Evolutionary conservation across 2,329 filamentous ascomycete species (phyloP).

Genomic region (Ceratocystiopsis minuta): DNA sequence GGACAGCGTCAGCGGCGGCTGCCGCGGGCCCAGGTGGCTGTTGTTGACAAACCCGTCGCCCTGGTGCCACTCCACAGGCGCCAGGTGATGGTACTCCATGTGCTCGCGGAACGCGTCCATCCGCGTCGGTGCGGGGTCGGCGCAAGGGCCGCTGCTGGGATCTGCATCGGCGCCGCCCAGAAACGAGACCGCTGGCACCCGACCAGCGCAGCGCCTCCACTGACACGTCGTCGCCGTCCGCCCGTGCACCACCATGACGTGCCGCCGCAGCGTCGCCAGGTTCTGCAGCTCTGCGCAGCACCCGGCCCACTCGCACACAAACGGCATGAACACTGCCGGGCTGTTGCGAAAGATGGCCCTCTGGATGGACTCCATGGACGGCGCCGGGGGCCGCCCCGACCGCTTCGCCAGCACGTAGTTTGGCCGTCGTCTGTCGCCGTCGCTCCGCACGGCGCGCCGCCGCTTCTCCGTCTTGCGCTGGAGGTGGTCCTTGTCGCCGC

Average conservation of each 20-base stretch:
- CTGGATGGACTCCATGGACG: constrained; percentile 12
- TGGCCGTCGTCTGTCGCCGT: neutral
- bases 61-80: constrained; percentile 35
- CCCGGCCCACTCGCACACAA: constrained; percentile 39
- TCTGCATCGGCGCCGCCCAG: constrained; percentile 8
- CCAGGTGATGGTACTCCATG: constrained; percentile 34
- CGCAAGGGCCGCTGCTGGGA: neutral
- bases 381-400: constrained; percentile 24
- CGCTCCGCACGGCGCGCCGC: neutral
- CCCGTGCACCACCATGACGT: constrained; percentile 33
- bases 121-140: neutral
- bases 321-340: constrained; percentile 29
- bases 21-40: constrained; percentile 3
- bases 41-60: constrained; percentile 39
- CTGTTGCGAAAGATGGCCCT: constrained; percentile 23
- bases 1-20: neutral
- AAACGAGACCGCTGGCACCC: constrained; percentile 23
- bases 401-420: constrained; percentile 14
- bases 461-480: neutral
- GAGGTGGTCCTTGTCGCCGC: neutral
- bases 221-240: neutral
- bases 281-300: constrained; percentile 46
- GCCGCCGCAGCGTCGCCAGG: constrained; percentile 36
- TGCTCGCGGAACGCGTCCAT: constrained; percentile 26
- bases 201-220: no score